Evolutionary conservation across 179 eudicot genomes (phyloP).

Genomic region (Nepenthes alata): DNA sequence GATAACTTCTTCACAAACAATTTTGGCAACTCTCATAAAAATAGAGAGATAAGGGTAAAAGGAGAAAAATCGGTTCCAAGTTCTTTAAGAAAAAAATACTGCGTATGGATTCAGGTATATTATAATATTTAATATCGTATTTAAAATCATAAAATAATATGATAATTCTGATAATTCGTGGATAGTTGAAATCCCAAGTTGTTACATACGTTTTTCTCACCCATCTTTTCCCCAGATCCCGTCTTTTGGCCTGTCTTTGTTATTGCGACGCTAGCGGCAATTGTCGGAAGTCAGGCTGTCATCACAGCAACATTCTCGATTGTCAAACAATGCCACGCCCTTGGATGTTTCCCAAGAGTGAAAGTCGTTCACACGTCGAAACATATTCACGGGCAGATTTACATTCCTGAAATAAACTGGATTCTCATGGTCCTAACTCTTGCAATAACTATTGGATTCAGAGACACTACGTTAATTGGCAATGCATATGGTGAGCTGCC

Average conservation of each 20-base stretch:
- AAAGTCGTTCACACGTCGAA: slow-evolving; percentile 48
- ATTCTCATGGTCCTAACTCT: slow-evolving; percentile 33
- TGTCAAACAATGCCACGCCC: slow-evolving; percentile 43
- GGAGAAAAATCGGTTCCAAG: too few species aligned
- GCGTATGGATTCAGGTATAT: too few species aligned
- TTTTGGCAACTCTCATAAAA: not conserved
- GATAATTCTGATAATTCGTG: too few species aligned
- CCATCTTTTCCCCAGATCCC: not conserved
- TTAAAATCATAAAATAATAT: not conserved
- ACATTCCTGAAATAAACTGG: slow-evolving; percentile 53
- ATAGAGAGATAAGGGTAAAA: too few species aligned
- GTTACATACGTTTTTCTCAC: not conserved
- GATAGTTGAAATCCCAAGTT: too few species aligned
- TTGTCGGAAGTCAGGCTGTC: slow-evolving; percentile 51
- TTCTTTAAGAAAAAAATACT: too few species aligned
- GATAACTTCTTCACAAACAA: too few species aligned
- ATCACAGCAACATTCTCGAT: slow-evolving; percentile 52
- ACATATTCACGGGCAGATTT: slow-evolving; percentile 45
- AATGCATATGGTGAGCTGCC: slow-evolving; percentile 31
- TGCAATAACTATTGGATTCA: slow-evolving; percentile 35
- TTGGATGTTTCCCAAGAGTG: slow-evolving; percentile 50
- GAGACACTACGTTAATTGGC: slow-evolving; percentile 26
- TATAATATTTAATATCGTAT: too few species aligned
- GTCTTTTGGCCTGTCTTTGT: slow-evolving; percentile 5
- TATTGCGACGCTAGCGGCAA: slow-evolving; percentile 31